Evolutionary conservation across 139 green algal genomes (phyloP), one percentile per base, ranked within the genome.

Genomic region (Ettlia oleoabundans): DNA sequence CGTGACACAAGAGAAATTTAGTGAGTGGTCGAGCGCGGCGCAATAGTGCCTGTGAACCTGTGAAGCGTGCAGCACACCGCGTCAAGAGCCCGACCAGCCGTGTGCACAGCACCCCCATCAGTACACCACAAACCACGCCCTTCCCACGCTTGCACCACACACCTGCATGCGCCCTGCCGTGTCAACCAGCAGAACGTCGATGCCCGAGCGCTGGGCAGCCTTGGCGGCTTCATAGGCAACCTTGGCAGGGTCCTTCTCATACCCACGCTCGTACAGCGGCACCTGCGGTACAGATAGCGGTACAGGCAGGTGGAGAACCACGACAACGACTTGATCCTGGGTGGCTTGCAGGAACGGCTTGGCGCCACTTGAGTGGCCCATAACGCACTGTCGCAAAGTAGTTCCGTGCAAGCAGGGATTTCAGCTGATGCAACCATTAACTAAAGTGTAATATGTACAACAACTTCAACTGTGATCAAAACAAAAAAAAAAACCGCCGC

Each of bases 151-250:
- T n/a, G n/a, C 65, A 62, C 26, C 41, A 62, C 3, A 2, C 35
- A 67, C 47, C 70, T 87, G 75, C 75, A 82, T 61, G 53, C 61
- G 52, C 21, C 85, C 96, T 93, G 97, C 97, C 4, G 97, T 99
- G 89, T 99, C 97, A n/a, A 99, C 93, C 61, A 99, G 93, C 70
- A 99, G 89, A 28, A 98, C 97, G 68, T 99, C 96, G 21, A 82
- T 77, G 18, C 93, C 88, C 53, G 92, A 78, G 33, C 92, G 91
- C 89, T 93, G 84, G 10, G 96, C 97, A 55, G 95, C 89, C 69
- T 91, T 92, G 66, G 97, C 86, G 1, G 93, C 97, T 88, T 99
- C 97, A 55, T 77, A 91, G 1, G 97, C 97, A 52, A 96, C 94
- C 58, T 89, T 91, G 51, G 96, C 96, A 5, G 97, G 97, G 89